Percentiles rank a stretch among this genome's conserved stretches.
These are phyloP conservation scores for Naegleria gruberi DNA, from an alignment of 208 protist genomes.

Conservation along the genomic window DNA sequence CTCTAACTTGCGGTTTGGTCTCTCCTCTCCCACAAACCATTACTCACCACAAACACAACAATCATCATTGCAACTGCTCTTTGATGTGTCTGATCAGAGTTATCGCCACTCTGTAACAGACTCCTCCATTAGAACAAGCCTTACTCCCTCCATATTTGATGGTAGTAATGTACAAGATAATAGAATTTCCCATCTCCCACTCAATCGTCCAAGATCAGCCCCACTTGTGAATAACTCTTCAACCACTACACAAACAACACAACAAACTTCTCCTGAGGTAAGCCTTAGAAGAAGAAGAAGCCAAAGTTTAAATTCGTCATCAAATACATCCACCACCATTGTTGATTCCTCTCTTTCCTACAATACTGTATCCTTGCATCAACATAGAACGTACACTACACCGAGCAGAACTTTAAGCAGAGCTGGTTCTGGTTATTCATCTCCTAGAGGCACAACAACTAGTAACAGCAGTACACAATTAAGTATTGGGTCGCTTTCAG, in stretches of 20 bases:
- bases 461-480: neutral
- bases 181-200: too few relatives aligned
- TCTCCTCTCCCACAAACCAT: neutral
- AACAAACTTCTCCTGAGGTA: too few relatives aligned
- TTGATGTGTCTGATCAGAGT: neutral
- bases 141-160: neutral
- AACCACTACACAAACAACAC: too few relatives aligned
- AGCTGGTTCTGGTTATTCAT: neutral
- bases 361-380: neutral
- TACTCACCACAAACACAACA: too few relatives aligned
- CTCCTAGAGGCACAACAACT: neutral
- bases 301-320: too few relatives aligned
- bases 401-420: neutral
- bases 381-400: neutral
- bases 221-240: too few relatives aligned
- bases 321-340: neutral
- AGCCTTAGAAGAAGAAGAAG: too few relatives aligned
- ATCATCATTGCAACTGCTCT: neutral
- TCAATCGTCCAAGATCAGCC: too few relatives aligned
- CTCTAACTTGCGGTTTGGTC: neutral
- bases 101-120: neutral
- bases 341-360: neutral
- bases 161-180: neutral
- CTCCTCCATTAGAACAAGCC: neutral
- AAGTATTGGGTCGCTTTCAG: neutral